Evolutionary conservation across 2,329 filamentous ascomycete species (phyloP).

Genomic region (Trichoderma koningii): DNA sequence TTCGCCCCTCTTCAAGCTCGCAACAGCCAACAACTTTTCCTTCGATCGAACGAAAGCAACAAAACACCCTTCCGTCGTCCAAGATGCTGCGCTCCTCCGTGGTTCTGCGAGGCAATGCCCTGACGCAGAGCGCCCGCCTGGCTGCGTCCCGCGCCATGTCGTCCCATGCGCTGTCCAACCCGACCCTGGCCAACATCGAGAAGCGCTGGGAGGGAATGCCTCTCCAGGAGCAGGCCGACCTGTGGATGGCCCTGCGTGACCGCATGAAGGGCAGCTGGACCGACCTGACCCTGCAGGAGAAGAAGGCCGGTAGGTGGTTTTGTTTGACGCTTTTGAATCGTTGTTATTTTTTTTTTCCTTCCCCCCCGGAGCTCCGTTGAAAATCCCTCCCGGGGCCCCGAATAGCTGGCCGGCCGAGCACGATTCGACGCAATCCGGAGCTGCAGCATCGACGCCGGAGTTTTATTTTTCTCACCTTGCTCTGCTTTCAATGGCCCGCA

Average conservation of each 20-base stretch:
- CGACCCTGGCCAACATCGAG: slow-evolving; percentile 96
- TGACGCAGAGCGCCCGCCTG: slow-evolving; percentile 48
- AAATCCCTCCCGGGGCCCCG: slow-evolving; percentile 40
- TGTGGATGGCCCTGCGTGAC: slow-evolving; percentile 98
- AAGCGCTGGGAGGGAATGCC: slow-evolving; percentile 99
- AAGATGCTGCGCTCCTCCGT: slow-evolving; percentile 57
- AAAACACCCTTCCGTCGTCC: neutral
- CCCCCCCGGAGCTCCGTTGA: slow-evolving; percentile 20
- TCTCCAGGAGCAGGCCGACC: slow-evolving; percentile 96
- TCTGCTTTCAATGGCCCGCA: neutral
- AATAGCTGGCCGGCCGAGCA: neutral
- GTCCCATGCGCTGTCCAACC: slow-evolving; percentile 95
- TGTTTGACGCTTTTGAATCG: neutral
- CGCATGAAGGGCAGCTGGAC: slow-evolving; percentile 98
- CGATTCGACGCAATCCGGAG: neutral
- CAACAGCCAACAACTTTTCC: no score
- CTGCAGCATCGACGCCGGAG: neutral
- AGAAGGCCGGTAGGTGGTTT: slow-evolving; percentile 88
- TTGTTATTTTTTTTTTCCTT: neutral
- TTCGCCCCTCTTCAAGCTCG: no score
- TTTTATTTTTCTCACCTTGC: neutral
- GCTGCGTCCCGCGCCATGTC: slow-evolving; percentile 59
- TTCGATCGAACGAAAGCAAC: no score
- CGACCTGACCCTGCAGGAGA: slow-evolving; percentile 92
- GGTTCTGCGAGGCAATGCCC: slow-evolving; percentile 54